Evolutionary conservation across 257 asterid species (phyloP).

Genomic region (Misopates orontium): DNA sequence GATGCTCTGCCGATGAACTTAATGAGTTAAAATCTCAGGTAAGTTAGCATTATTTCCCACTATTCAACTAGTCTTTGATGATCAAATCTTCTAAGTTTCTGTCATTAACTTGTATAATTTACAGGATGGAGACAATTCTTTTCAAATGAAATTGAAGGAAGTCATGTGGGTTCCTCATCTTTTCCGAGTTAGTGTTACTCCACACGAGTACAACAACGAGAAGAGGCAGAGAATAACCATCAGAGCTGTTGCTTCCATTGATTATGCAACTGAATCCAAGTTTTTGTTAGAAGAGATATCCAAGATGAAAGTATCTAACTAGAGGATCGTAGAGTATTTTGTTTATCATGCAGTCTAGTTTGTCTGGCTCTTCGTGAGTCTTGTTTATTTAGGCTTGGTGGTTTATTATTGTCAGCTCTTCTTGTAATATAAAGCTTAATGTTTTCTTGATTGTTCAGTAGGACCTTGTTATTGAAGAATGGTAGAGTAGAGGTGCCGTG

Average conservation of each 20-base stretch:
- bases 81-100: neutral
- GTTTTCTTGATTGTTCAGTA: neutral
- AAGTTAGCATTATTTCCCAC: conserved; percentile 1
- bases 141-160: conserved; percentile 50
- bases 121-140: conserved; percentile 55
- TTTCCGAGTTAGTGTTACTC: conserved; percentile 69
- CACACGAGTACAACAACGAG: conserved; percentile 72
- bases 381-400: conserved; percentile 14
- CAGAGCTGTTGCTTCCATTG: conserved; percentile 68
- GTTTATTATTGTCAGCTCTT: neutral
- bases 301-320: conserved; percentile 54
- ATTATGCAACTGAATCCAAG: conserved; percentile 75
- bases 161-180: conserved; percentile 73
- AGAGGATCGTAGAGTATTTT: neutral
- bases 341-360: neutral
- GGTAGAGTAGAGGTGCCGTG: too few species aligned
- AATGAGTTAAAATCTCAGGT: conserved; percentile 71
- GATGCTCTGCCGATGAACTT: conserved; percentile 82
- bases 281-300: conserved; percentile 66
- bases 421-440: conserved; percentile 8
- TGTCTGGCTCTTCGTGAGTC: too few species aligned
- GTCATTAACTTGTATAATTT: neutral
- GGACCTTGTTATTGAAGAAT: neutral
- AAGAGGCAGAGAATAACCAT: conserved; percentile 82
- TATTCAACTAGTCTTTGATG: neutral